These are phyloP conservation scores for Malus hybrid DNA, from an alignment of 331 rosid genomes.

Conservation along the genomic window DNA sequence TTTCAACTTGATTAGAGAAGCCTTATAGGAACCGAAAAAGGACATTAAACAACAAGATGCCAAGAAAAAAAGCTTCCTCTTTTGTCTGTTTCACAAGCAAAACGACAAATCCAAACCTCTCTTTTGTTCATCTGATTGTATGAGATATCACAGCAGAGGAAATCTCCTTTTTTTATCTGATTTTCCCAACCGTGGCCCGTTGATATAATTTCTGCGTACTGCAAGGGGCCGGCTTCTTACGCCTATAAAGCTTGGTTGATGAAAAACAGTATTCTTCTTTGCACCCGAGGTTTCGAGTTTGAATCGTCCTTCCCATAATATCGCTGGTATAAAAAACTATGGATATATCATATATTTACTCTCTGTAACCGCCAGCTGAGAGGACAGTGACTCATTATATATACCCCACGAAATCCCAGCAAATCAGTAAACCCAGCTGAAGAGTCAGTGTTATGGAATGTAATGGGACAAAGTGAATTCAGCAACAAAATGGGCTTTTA, in stretches of 20 bases:
- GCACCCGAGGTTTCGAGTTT: too few species aligned
- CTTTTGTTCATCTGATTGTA: neutral
- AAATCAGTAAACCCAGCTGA: neutral
- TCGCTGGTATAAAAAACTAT: neutral
- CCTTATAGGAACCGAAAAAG: neutral
- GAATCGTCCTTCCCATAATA: too few species aligned
- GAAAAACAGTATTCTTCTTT: too few species aligned
- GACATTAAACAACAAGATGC: constrained; percentile 11
- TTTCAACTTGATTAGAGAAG: constrained; percentile 6
- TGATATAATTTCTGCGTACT: too few species aligned
- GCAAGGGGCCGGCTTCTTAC: too few species aligned
- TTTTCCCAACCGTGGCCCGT: neutral
- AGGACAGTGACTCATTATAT: neutral
- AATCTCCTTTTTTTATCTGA: neutral
- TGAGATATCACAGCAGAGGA: neutral
- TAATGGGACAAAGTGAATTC: constrained; percentile 4
- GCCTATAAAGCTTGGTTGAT: too few species aligned
- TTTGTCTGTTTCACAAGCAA: neutral
- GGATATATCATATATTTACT: neutral
- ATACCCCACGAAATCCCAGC: neutral
- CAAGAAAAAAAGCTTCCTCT: neutral
- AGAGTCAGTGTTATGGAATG: neutral
- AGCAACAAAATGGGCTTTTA: constrained; percentile 23
- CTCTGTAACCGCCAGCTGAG: neutral
- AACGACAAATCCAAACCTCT: neutral